Conservation (phyloP, 192 early-diverging fungal species). For the Allomyces macrogynus region DNA sequence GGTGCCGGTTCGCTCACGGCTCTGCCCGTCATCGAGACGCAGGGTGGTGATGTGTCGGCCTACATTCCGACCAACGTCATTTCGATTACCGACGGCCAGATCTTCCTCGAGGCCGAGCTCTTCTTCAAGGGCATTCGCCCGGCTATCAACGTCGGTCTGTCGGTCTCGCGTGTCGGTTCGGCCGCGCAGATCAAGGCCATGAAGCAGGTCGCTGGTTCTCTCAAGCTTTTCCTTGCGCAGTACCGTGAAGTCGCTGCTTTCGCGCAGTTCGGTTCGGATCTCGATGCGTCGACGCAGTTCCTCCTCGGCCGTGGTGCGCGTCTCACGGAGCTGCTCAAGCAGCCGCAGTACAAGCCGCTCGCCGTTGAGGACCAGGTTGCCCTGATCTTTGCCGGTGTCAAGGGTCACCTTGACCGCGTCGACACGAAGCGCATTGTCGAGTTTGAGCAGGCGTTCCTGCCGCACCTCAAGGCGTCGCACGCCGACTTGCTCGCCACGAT, state of each 20-base stretch:
- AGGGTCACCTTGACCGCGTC: constrained; percentile 98
- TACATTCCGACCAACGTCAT: constrained; percentile 99
- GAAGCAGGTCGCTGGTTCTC: constrained; percentile 99
- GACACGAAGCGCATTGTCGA: constrained; percentile 79
- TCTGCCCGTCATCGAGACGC: constrained; percentile 97
- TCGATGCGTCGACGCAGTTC: constrained; percentile 99
- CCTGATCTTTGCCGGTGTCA: constrained; percentile 97
- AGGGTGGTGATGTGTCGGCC: constrained; percentile 99
- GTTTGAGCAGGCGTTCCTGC: constrained; percentile 80
- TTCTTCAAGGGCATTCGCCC: constrained; percentile 99
- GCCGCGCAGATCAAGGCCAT: constrained; percentile 99
- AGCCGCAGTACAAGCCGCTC: constrained; percentile 93
- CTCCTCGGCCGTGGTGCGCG: constrained; percentile 98
- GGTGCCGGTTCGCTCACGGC: constrained; percentile 96
- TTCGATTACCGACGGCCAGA: constrained; percentile 99
- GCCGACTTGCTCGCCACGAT: constrained; percentile 72
- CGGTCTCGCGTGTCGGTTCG: constrained; percentile 98
- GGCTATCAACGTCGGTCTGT: constrained; percentile 99
- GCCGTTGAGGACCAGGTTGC: constrained; percentile 94
- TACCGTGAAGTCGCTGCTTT: constrained; percentile 99
- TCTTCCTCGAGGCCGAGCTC: constrained; percentile 99
- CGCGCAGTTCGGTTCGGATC: constrained; percentile 99
- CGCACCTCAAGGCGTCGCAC: constrained; percentile 73
- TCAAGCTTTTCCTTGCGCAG: constrained; percentile 99
- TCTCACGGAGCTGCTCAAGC: constrained; percentile 97